Base-by-base conservation (phyloP, 169 alveolate genomes). In the Cryptosporidium sp. region DNA sequence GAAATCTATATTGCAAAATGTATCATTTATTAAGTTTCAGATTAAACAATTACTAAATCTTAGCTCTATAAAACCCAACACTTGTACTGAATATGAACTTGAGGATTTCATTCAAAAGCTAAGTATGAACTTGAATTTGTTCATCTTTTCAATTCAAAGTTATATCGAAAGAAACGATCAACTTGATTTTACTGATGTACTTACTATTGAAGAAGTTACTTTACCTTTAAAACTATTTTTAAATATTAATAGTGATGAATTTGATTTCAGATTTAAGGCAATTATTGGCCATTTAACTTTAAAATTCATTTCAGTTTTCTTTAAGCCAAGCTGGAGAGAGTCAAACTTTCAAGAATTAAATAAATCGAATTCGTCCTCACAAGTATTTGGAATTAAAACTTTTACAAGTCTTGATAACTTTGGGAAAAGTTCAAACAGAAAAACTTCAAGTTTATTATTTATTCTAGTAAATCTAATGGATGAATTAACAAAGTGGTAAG, bases 201-300 rank as follows among this genome's bases (percentile, higher is more conserved):
- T 70, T 26, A 70, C 85, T 21, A 51, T 70, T 45, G 85, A 70
- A 70, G 85, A 70, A 70, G 58, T 48, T 44, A 70, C 48, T n/a
- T 52, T 70, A 26, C 85, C 85, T 45, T 21, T 70, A 45, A 48
- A 70, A n/a, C 48, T 70, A 29, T 48, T 70, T 21, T n/a, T 70
- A 51, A 69, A 69, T 29, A 56, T 56, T 39, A 70, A 70, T 51
- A 70, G 31, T 29, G 67, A 70, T 21, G 85, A 70, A 8, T 70
- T 26, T 70, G 85, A 70, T 44, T 45, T 45, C 21, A 45, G 26
- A 21, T 4, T 70, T 37, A 70, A 70, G 26, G 42, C 67, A 23
- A 8, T 56, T 23, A 56, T 56, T 56, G 67, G 67, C 7, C 67
- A 56, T 56, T 23, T 56, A 56, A 23, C 67, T 21, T 26, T 56